Evolutionary conservation across 768 basidiomycete genomes (phyloP).

Genomic region (Coprinellus micaceus): DNA sequence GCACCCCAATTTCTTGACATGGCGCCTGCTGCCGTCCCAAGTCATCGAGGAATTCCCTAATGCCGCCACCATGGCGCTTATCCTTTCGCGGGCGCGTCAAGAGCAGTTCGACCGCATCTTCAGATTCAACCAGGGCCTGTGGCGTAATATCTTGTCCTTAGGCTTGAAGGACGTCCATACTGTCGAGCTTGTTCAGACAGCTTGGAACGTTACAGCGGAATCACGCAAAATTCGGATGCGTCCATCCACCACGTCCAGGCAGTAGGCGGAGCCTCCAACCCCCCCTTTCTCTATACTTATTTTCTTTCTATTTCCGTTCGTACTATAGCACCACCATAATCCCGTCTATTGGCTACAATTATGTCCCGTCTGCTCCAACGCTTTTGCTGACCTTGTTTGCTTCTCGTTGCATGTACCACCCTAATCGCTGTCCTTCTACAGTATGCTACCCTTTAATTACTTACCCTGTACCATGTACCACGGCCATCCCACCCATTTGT

Average conservation of each 20-base stretch:
- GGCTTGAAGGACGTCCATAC: conserved; percentile 44
- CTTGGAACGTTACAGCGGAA: conserved; percentile 76
- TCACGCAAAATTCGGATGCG: conserved; percentile 39
- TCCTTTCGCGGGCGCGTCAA: conserved; percentile 39
- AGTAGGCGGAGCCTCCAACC: not conserved
- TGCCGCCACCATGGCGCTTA: conserved; percentile 51
- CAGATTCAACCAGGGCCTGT: conserved; percentile 54
- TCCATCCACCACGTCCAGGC: not conserved
- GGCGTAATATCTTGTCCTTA: conserved; percentile 59
- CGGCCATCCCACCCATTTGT: too few relatives aligned
- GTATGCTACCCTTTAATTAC: too few relatives aligned
- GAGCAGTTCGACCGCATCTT: conserved; percentile 36
- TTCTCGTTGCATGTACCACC: too few relatives aligned
- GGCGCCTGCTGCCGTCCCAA: conserved; percentile 49
- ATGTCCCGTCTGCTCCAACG: too few relatives aligned
- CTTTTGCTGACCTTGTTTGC: too few relatives aligned
- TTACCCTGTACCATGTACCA: too few relatives aligned
- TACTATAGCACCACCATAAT: too few relatives aligned
- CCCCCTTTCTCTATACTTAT: too few relatives aligned
- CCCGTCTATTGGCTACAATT: too few relatives aligned
- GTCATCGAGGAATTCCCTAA: conserved; percentile 64
- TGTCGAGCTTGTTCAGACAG: conserved; percentile 48
- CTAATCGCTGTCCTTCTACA: too few relatives aligned
- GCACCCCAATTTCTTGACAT: conserved; percentile 43
- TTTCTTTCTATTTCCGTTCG: too few relatives aligned